These are phyloP conservation scores for Aspergillus sp. DNA, from an alignment of 2,329 filamentous ascomycete species.

Conservation along the genomic window DNA sequence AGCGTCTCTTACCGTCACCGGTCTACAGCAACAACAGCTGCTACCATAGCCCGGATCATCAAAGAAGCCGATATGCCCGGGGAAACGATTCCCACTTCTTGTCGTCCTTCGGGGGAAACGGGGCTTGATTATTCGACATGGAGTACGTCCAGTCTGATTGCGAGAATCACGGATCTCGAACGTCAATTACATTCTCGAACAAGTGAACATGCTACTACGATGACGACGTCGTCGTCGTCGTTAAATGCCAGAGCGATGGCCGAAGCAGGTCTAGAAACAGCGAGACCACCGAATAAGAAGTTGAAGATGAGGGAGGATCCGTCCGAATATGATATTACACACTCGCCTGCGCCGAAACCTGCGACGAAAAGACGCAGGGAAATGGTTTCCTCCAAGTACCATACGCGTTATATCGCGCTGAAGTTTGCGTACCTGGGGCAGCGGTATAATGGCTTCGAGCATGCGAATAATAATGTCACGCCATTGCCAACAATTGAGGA, in stretches of 20 bases:
- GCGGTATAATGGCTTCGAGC: conserved; percentile 87
- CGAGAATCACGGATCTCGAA: conserved; percentile 61
- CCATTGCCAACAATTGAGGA: conserved; percentile 80
- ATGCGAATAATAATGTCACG: conserved; percentile 61
- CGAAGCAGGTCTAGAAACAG: conserved; percentile 1
- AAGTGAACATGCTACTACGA: not conserved
- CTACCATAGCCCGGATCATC: no score
- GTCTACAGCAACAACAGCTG: no score
- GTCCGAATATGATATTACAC: conserved; percentile 17
- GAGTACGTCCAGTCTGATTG: conserved; percentile 60
- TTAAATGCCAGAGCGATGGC: no score
- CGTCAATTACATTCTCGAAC: conserved; percentile 50
- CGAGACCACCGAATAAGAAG: conserved; percentile 6
- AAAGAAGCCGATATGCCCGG: no score
- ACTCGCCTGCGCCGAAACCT: conserved; percentile 17
- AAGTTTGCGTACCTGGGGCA: conserved; percentile 92
- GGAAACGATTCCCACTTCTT: no score
- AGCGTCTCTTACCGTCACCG: no score
- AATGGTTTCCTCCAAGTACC: conserved; percentile 73
- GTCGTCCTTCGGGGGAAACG: conserved; percentile 4
- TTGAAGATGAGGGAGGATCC: conserved; percentile 11
- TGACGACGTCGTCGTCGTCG: conserved; percentile 1
- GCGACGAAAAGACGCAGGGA: conserved; percentile 39
- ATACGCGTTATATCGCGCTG: conserved; percentile 75
- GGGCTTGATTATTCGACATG: conserved; percentile 53